Conservation (phyloP, 1,139 yeast species). For the Candida pseudoviswanathii region DNA sequence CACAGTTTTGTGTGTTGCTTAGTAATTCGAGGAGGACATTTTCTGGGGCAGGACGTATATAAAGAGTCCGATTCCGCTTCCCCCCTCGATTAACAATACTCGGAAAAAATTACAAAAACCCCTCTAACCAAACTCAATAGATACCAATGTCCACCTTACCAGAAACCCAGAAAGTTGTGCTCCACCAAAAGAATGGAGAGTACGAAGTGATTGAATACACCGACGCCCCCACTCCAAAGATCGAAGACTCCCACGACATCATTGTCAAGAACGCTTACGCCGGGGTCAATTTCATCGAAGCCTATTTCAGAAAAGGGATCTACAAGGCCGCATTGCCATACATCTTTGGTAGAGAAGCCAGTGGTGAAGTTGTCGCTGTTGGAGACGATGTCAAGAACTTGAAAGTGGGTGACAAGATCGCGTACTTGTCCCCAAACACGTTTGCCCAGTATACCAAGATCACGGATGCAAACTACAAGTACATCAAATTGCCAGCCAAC, state of each 20-base stretch:
- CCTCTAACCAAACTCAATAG: neutral
- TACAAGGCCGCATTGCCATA: conserved; percentile 58
- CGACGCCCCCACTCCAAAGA: conserved; percentile 60
- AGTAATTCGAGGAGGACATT: neutral
- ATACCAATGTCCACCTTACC: conserved; percentile 42
- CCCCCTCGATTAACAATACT: too few species aligned
- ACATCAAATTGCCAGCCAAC: conserved; percentile 52
- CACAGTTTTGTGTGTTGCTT: conserved; percentile 3
- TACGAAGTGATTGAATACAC: conserved; percentile 42
- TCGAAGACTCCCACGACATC: conserved; percentile 53
- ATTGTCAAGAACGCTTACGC: conserved; percentile 71
- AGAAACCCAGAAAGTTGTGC: conserved; percentile 56
- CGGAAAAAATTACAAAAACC: neutral
- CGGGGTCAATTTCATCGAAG: conserved; percentile 83
- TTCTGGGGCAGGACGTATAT: too few species aligned
- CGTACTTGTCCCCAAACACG: conserved; percentile 52
- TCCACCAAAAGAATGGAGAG: conserved; percentile 57
- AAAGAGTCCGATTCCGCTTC: too few species aligned
- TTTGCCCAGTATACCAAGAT: conserved; percentile 74
- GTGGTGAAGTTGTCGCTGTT: conserved; percentile 70
- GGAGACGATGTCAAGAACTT: conserved; percentile 61
- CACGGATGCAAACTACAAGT: conserved; percentile 25
- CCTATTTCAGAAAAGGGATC: conserved; percentile 77
- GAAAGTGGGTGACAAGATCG: conserved; percentile 73
- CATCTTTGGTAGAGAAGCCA: conserved; percentile 80